Percentiles rank a stretch among this genome's conserved stretches.
These are phyloP conservation scores for Heimioporus punctisporus DNA, from an alignment of 1,284 basidiomycete species.

Conservation along the genomic window DNA sequence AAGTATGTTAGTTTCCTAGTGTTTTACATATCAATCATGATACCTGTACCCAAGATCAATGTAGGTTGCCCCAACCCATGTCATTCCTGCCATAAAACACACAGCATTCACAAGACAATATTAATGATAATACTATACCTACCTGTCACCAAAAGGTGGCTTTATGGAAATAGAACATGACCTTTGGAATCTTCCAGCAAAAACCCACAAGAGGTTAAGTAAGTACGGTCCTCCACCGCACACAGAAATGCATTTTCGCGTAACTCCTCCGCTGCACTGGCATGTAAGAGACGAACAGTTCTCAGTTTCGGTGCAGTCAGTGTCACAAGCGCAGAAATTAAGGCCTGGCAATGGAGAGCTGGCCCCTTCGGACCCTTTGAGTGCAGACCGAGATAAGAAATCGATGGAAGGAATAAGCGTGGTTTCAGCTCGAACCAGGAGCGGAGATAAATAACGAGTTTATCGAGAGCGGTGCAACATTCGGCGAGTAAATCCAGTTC, in stretches of 20 bases:
- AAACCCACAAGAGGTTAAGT: conserved; percentile 15
- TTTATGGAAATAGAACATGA: conserved; percentile 12
- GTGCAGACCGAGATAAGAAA: conserved; percentile 25
- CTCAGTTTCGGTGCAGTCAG: conserved; percentile 23
- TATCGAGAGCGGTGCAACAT: conserved; percentile 24
- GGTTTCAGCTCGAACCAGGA: conserved; percentile 24
- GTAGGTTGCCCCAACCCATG: too few relatives aligned
- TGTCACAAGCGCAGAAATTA: conserved; percentile 25
- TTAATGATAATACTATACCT: neutral
- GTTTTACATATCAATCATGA: too few relatives aligned
- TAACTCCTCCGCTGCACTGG: conserved; percentile 11
- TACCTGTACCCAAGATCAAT: too few relatives aligned
- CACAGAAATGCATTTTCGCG: conserved; percentile 5
- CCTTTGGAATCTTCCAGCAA: conserved; percentile 27
- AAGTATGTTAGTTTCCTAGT: too few relatives aligned
- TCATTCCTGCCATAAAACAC: too few relatives aligned
- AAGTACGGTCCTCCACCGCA: conserved; percentile 6
- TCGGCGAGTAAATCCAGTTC: conserved; percentile 29
- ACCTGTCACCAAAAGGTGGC: neutral
- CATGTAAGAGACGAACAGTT: conserved; percentile 22
- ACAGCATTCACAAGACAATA: neutral
- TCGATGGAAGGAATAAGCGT: conserved; percentile 22
- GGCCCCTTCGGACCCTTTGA: conserved; percentile 15
- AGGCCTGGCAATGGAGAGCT: conserved; percentile 12
- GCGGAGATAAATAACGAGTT: conserved; percentile 24